phyloP scores from a whole-genome alignment of 2,329 filamentous ascomycete genomes.

The Metarhizium rileyi region DNA sequence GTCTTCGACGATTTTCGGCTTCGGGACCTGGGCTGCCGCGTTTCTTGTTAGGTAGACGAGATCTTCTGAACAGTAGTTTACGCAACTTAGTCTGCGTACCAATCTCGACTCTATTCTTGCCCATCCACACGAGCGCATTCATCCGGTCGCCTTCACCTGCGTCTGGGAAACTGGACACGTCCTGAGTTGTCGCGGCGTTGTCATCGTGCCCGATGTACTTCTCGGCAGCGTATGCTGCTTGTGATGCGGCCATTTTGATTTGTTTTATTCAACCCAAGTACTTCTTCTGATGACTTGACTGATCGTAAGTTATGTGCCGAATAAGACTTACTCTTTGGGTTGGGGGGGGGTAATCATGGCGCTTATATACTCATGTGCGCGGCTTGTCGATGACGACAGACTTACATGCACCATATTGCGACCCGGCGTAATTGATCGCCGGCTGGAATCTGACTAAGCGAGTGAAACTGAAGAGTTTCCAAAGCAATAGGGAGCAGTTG shows the following conservation, averaged over 20 bases:
- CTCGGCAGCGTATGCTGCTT: slow-evolving; percentile 60
- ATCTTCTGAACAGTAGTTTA: neutral
- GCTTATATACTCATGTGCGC: no score
- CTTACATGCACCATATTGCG: no score
- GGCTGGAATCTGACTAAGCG: no score
- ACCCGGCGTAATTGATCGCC: no score
- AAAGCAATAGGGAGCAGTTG: no score
- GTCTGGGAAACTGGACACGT: slow-evolving; percentile 52
- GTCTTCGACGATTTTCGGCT: slow-evolving; percentile 63
- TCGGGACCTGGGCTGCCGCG: slow-evolving; percentile 48
- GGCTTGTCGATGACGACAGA: no score
- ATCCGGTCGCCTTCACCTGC: slow-evolving; percentile 48
- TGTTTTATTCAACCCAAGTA: no score
- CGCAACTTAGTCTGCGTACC: slow-evolving; percentile 25
- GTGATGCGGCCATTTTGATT: slow-evolving; percentile 22
- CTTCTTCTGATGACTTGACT: no score
- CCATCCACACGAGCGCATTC: slow-evolving; percentile 75
- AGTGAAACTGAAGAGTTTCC: no score
- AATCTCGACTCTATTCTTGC: slow-evolving; percentile 68
- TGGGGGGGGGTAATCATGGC: no score
- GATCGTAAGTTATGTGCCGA: no score
- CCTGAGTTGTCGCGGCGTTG: slow-evolving; percentile 56
- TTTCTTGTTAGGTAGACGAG: neutral
- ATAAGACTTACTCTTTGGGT: no score
- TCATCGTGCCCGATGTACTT: slow-evolving; percentile 57